These are phyloP conservation scores for Starmerella sp. DNA, from an alignment of 805 yeast genomes.

Conservation along the genomic window DNA sequence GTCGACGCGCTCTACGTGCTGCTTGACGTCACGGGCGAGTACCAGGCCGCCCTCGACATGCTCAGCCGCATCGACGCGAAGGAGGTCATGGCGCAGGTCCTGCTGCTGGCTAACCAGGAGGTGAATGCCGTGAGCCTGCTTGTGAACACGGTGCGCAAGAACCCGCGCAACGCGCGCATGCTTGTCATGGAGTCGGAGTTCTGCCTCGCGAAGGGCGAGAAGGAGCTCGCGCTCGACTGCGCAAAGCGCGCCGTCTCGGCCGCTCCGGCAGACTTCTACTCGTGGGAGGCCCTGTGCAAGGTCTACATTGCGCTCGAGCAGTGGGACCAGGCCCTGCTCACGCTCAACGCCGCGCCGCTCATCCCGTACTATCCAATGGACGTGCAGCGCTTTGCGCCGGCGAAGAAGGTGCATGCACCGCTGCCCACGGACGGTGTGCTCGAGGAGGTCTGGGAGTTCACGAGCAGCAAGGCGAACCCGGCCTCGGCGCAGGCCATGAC, in stretches of 20 bases:
- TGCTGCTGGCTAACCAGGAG: slow-evolving; percentile 36
- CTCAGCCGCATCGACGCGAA: slow-evolving; percentile 45
- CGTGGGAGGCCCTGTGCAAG: slow-evolving; percentile 58
- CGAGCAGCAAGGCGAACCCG: slow-evolving; percentile 25
- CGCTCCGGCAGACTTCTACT: slow-evolving; percentile 63
- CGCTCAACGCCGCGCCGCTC: slow-evolving; percentile 70
- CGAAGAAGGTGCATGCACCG: slow-evolving; percentile 38
- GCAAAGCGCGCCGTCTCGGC: slow-evolving; percentile 52
- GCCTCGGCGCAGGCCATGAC: slow-evolving; percentile 16
- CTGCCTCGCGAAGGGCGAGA: slow-evolving; percentile 43
- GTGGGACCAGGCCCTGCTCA: slow-evolving; percentile 47
- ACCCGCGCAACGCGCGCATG: slow-evolving; percentile 48
- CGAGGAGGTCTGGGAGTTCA: slow-evolving; percentile 38
- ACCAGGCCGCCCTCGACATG: slow-evolving; percentile 48
- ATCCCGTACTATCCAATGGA: slow-evolving; percentile 40
- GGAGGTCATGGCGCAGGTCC: slow-evolving; percentile 35
- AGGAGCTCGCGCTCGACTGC: slow-evolving; percentile 44
- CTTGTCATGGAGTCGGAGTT: slow-evolving; percentile 54
- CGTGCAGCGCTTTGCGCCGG: slow-evolving; percentile 34
- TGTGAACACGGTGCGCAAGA: slow-evolving; percentile 32
- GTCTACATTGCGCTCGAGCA: slow-evolving; percentile 48
- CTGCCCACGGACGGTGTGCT: slow-evolving; percentile 45
- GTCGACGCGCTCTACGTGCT: slow-evolving; percentile 63
- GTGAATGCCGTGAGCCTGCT: slow-evolving; percentile 38
- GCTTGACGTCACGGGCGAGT: slow-evolving; percentile 54